phyloP scores from a whole-genome alignment of 768 basidiomycete genomes.

The Tulasnella calospora region DNA sequence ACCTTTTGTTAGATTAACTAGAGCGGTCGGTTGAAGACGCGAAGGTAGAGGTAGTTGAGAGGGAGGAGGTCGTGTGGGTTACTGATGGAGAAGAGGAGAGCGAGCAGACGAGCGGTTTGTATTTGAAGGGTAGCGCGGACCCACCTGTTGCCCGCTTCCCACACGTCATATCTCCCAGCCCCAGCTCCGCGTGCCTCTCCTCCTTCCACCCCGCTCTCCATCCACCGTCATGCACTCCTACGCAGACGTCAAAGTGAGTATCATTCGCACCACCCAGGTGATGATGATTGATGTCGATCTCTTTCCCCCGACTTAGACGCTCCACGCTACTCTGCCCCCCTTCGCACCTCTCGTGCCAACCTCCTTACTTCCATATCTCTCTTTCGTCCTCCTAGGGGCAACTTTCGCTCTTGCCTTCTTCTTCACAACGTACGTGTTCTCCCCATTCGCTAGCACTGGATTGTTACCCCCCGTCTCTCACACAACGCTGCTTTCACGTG shows the following conservation, averaged over 20 bases:
- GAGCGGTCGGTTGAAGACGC: no score
- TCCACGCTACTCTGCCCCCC: constrained; percentile 61
- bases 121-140: no score
- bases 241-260: constrained; percentile 30
- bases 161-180: no score
- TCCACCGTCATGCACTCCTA: constrained; percentile 23
- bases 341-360: constrained; percentile 71
- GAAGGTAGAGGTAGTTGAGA: not conserved
- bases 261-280: not conserved
- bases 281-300: not conserved
- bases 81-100: not conserved
- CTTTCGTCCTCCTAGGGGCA: constrained; percentile 62
- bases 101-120: not conserved
- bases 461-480: not conserved
- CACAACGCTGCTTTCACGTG: constrained; percentile 26
- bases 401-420: constrained; percentile 88
- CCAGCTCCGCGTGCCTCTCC: not conserved
- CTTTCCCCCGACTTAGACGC: constrained; percentile 40
- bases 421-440: constrained; percentile 57
- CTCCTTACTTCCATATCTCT: constrained; percentile 63
- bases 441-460: not conserved
- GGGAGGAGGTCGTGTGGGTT: not conserved
- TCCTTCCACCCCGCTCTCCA: not conserved
- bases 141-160: no score
- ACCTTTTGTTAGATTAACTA: not conserved